Percentiles rank a stretch among this genome's conserved stretches.
phyloP scores from a whole-genome alignment of 1,284 basidiomycete genomes.

The Inonotus hispidus region DNA sequence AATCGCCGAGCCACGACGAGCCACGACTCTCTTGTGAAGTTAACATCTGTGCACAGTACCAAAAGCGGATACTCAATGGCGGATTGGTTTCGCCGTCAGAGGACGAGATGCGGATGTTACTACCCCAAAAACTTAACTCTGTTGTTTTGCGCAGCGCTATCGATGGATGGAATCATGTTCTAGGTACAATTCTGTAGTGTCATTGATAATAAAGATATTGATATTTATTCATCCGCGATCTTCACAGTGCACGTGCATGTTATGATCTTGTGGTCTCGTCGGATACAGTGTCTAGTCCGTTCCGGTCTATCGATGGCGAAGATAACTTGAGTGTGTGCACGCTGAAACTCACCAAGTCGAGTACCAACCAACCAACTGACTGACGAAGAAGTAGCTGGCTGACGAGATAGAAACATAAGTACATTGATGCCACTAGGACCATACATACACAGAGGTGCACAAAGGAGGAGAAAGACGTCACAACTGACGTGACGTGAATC shows the following conservation, averaged over 20 bases:
- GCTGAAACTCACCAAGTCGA: not conserved
- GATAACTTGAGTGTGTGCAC: not conserved
- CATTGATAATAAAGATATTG: not conserved
- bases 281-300: not conserved
- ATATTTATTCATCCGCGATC: not conserved
- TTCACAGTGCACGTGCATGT: not conserved
- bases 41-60: not conserved
- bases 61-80: not conserved
- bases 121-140: not conserved
- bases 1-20: not conserved
- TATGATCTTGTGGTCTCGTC: not conserved
- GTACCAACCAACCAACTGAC: not conserved
- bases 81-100: not conserved
- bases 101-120: no score
- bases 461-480: not conserved
- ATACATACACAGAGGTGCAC: not conserved
- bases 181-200: not conserved
- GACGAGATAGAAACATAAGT: not conserved
- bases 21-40: no score
- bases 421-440: not conserved
- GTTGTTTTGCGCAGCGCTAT: not conserved
- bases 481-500: not conserved
- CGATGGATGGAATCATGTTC: not conserved
- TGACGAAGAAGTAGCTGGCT: no score
- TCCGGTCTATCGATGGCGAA: not conserved